Evolutionary conservation across 2,329 filamentous ascomycete genomes (phyloP).

Genomic region (Chalaropsis thielavioides): DNA sequence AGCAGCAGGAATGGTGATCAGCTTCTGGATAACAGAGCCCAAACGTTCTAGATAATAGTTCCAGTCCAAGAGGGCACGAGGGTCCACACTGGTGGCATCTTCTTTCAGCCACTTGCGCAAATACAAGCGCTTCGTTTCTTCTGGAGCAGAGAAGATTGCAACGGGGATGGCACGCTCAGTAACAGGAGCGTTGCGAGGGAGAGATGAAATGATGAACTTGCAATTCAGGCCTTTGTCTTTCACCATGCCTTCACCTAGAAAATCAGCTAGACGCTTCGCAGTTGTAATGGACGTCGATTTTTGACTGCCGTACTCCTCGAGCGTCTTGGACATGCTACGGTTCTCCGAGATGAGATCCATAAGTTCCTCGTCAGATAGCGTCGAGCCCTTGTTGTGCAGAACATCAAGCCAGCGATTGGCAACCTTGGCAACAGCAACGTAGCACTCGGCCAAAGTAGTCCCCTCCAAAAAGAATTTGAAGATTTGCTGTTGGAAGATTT

Average conservation of each 20-base stretch:
- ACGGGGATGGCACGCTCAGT: slow-evolving; percentile 91
- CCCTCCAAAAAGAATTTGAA: slow-evolving; percentile 99
- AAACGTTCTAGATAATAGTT: slow-evolving; percentile 92
- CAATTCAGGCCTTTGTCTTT: slow-evolving; percentile 99
- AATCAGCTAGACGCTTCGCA: slow-evolving; percentile 84
- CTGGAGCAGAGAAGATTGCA: slow-evolving; percentile 91
- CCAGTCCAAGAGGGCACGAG: slow-evolving; percentile 84
- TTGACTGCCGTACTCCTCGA: slow-evolving; percentile 89
- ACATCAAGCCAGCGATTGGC: slow-evolving; percentile 97
- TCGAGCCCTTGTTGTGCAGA: slow-evolving; percentile 72
- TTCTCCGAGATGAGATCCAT: slow-evolving; percentile 99
- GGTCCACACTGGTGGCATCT: slow-evolving; percentile 81
- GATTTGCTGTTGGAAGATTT: slow-evolving; percentile 98
- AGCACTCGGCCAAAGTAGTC: slow-evolving; percentile 73
- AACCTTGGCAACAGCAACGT: slow-evolving; percentile 80
- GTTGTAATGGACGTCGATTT: slow-evolving; percentile 99
- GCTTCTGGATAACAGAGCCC: slow-evolving; percentile 93
- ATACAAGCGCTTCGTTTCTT: slow-evolving; percentile 74
- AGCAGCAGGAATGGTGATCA: slow-evolving; percentile 95
- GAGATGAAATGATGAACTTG: slow-evolving; percentile 95
- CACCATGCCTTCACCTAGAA: slow-evolving; percentile 94
- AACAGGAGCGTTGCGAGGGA: slow-evolving; percentile 75
- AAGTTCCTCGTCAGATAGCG: slow-evolving; percentile 86
- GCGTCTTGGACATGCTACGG: slow-evolving; percentile 89
- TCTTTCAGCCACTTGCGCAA: slow-evolving; percentile 92